Evolutionary conservation across 2,329 filamentous ascomycete genomes (phyloP), one percentile per base, ranked within the genome.

Genomic region (Diaporthe vaccinii): DNA sequence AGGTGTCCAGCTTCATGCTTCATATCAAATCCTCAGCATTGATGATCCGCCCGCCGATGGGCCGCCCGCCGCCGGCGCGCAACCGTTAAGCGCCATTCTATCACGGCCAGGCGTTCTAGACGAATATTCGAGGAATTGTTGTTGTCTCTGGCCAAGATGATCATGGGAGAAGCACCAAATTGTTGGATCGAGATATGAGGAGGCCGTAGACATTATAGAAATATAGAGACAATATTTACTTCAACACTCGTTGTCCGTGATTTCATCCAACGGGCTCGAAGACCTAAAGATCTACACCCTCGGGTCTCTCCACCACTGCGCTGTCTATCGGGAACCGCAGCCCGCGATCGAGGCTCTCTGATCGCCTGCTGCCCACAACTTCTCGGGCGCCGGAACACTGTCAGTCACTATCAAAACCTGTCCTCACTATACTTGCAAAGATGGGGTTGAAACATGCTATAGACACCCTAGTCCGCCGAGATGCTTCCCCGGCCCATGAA

Each of bases 371-470:
- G 8, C 17, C 8, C 31, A 53, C 46, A 31, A 6, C 53, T 10
- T 39, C 62, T 68, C 46, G 46, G 62, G 62, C 31, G 46, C 62
- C 62, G 62, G 46, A 31, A 68, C 46, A 39, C 22, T 53, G 46
- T 39, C 62, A 53, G 46, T 53, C 62, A 53, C 15, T 39, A 68
- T 67, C 31, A 22, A 6, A 25, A 68, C 46, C n/a, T 12, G 28
- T 46, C 22, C 44, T 25, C 12, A 3, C 31, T 17, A 68, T 20
- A 31, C 62, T 39, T 53, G 62, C 46, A 53, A 51, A 36, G 39
- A 68, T 68, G 62, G 44, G 62, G 31, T 68, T 53, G 62, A 68
- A 68, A 68, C 62, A 68, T 39, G 62, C 62, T 53, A 68, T 68
- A 22, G n/a, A 36, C 31, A 68, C 62, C 62, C 31, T 53, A 8